A percentile compares a stretch with the other conserved stretches of the same genome.
Conservation (phyloP, 805 yeast genomes). For the Yamadazyma ubonensis region DNA sequence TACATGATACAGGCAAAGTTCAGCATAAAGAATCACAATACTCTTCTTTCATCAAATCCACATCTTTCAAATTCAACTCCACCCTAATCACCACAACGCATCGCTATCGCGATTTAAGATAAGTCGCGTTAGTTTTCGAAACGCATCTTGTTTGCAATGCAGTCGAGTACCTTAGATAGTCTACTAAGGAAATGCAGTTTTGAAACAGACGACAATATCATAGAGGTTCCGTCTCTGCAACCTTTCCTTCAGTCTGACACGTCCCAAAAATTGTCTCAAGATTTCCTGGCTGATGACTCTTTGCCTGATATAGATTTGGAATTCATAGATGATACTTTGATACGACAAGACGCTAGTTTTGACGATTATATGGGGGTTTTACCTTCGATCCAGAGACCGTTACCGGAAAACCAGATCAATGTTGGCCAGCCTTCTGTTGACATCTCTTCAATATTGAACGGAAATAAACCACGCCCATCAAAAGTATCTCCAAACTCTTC, state of each 20-base stretch:
- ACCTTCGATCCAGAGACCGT: background rate
- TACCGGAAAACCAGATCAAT: too few species aligned
- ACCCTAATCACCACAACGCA: too few species aligned
- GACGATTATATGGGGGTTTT: background rate
- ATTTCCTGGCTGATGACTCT: constrained; percentile 1
- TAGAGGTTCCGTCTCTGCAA: constrained; percentile 4
- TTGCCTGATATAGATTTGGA: background rate
- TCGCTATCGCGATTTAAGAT: constrained; percentile 9
- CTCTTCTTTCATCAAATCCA: too few species aligned
- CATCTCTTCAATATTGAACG: too few species aligned
- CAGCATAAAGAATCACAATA: too few species aligned
- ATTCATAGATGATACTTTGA: background rate
- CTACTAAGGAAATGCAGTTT: constrained; percentile 9
- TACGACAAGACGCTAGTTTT: background rate
- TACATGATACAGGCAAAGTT: too few species aligned
- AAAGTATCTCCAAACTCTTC: too few species aligned
- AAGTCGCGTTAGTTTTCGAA: too few species aligned
- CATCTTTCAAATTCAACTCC: too few species aligned
- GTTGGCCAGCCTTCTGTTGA: too few species aligned
- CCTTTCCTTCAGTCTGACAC: background rate
- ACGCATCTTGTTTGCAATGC: constrained; percentile 3
- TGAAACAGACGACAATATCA: background rate
- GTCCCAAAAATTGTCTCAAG: background rate
- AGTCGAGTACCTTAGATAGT: constrained; percentile 10
- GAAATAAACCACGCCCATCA: too few species aligned